Base-by-base conservation (phyloP, 345 rosid species). In the Gynandropsis gynandra region DNA sequence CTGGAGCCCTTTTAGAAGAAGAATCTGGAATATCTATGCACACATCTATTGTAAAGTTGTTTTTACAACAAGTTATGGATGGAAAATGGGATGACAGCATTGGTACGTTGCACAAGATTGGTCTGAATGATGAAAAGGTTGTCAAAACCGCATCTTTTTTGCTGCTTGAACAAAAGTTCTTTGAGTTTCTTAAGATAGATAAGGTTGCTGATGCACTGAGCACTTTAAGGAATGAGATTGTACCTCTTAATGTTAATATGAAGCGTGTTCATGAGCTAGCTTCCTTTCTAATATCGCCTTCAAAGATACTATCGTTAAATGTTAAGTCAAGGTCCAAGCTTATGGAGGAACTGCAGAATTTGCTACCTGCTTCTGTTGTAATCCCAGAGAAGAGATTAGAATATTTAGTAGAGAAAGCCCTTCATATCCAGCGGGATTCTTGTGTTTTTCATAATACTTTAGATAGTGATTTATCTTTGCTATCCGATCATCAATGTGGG, bases 381-480 rank as follows among this genome's bases (percentile, higher is more conserved):
- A 39, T 73, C 61, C 83, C 83, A 13, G 77, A 67, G 53, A 79
- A 36, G 61, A 67, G 83, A 43, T 54, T 82, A 59, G 89, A 79
- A 62, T 74, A 69, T 68, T 67, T 79, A 42, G 62, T 82, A 45
- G 85, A 82, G 61, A 49, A 38, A 46, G 66, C 55, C 49, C 69
- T 82, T 62, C 45, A 38, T 15, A 36, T 16, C 24, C 79, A 79
- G 64, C 40, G 42, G 33, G 47, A 14, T 53, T 52, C 62, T 34
- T 79, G 83, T 47, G 9, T 4, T 9, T 74, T 48, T 47, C 85
- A 76, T 55, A 79, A 79, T 59, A 2, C 72, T 27, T 24, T n/a
- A 12, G 75, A 79, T 20, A 58, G 52, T 31, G 76, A 75, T 37
- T 63, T 82, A 47, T 75, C 86, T 5, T 50, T 82, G 46, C 77